Evolutionary conservation across 805 yeast species (phyloP), one percentile per base, ranked within the genome.

Genomic region (Barnettozyma sp.): DNA sequence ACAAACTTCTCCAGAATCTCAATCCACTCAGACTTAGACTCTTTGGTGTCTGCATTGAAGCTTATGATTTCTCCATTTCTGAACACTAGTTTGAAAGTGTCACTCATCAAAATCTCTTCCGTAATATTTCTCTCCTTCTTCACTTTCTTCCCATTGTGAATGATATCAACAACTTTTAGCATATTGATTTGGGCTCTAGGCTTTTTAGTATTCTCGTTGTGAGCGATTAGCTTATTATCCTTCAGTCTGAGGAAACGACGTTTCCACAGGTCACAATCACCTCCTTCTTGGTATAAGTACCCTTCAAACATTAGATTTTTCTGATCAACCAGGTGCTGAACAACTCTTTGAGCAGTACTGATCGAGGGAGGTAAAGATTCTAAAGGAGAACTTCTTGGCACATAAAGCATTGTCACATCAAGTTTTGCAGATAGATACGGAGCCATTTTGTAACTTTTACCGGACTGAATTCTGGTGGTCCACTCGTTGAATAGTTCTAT

Each of bases 271-370:
- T 68, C 72, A 46, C 92, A 73, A 60, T 88, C 97, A 8, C 97
- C 97, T 14, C 97, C 97, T 51, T 81, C 85, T 60, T 88, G 97
- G 48, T 76, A 75, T 61, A 90, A 62, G 50, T 65, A 78, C 0
- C 97, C 97, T 52, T 82, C 80, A 49, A 63, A 62, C 2, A 34
- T 37, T 14, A 64, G 47, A 6, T 45, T 32, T 44, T 62, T 50
- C 35, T 65, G 69, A 22, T 52, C 52, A 13, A 50, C 49, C 16
- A 60, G 54, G 45, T 70, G 63, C 6, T 55, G 40, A 8, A 70
- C 54, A 43, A 71, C 65, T 10, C 58, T 62, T 10, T 57, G 45
- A n/a, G 76, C 77, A 33, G 73, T 60, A 35, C 68, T 68, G 46
- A 83, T 75, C 36, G 86, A 78, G 17, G 78, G 71, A 6, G 94